Evolutionary conservation across 2,329 filamentous ascomycete genomes (phyloP).

Genomic region (Coniochaeta prunicola): DNA sequence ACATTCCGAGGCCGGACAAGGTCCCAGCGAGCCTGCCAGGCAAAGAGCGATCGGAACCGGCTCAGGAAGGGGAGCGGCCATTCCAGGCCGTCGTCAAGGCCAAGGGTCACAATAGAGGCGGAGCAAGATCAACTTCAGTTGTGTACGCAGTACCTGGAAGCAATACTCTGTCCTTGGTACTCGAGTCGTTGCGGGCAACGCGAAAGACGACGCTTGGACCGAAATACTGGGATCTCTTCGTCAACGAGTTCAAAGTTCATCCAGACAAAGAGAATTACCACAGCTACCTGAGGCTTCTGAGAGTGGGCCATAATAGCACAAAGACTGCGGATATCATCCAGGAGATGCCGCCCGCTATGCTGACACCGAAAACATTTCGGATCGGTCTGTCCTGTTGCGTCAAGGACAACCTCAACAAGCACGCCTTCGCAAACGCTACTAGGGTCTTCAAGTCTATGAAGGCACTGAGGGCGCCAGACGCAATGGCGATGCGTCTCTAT

Average conservation of each 20-base stretch:
- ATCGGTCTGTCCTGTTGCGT: slow-evolving; percentile 68
- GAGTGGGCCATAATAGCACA: slow-evolving; percentile 56
- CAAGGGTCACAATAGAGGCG: neutral
- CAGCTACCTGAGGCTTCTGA: slow-evolving; percentile 60
- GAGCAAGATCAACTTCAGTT: slow-evolving; percentile 4
- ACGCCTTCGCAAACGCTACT: slow-evolving; percentile 58
- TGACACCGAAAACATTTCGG: slow-evolving; percentile 52
- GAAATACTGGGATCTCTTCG: slow-evolving; percentile 73
- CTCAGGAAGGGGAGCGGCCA: slow-evolving; percentile 1
- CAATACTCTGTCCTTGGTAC: slow-evolving; percentile 61
- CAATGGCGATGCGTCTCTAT: slow-evolving; percentile 45
- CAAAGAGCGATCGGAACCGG: neutral
- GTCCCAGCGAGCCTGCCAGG: slow-evolving; percentile 9
- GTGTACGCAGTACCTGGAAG: slow-evolving; percentile 37
- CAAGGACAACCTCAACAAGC: slow-evolving; percentile 69
- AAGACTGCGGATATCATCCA: slow-evolving; percentile 53
- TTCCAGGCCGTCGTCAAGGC: neutral
- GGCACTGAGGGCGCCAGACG: slow-evolving; percentile 37
- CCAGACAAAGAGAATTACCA: slow-evolving; percentile 70
- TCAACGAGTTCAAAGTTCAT: slow-evolving; percentile 48
- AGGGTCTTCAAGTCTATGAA: slow-evolving; percentile 60
- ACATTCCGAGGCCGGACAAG: slow-evolving; percentile 51
- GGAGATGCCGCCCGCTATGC: slow-evolving; percentile 37
- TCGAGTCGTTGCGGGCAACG: slow-evolving; percentile 56
- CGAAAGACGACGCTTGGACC: slow-evolving; percentile 55